Evolutionary conservation across 371 early-diverging fungal species (phyloP).

Genomic region (Mortierella sp.): DNA sequence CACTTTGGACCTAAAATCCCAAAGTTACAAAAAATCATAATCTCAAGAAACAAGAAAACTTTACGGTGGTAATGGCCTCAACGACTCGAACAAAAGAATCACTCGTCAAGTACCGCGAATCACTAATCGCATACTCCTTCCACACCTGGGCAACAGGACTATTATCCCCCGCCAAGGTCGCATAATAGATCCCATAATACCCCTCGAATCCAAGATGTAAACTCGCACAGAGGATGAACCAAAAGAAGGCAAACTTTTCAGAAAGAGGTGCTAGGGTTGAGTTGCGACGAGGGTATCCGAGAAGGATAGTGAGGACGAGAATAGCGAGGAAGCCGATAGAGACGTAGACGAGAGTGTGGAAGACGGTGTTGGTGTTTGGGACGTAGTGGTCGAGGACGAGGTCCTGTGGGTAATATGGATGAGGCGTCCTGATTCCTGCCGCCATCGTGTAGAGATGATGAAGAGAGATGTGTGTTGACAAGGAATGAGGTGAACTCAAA

Average conservation of each 20-base stretch:
- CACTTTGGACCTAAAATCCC: too few relatives aligned
- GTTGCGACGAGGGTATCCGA: conserved; percentile 26
- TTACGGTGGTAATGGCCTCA: conserved; percentile 89
- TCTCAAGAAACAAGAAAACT: conserved; percentile 11
- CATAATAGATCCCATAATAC: conserved; percentile 78
- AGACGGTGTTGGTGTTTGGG: conserved; percentile 58
- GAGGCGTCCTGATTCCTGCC: conserved; percentile 25
- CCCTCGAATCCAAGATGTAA: conserved; percentile 90
- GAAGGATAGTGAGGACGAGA: conserved; percentile 19
- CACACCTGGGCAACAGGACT: conserved; percentile 82
- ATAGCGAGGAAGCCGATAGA: conserved; percentile 39
- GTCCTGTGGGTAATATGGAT: conserved; percentile 70
- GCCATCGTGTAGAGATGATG: conserved; percentile 5
- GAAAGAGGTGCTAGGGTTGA: conserved; percentile 10
- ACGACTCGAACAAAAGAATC: conserved; percentile 82
- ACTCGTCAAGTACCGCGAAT: conserved; percentile 86
- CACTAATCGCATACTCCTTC: conserved; percentile 92
- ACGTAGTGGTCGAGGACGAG: conserved; percentile 64
- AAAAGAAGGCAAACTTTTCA: conserved; percentile 66
- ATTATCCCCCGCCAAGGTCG: conserved; percentile 71
- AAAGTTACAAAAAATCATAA: too few relatives aligned
- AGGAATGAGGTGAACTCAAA: background rate
- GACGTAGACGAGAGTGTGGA: conserved; percentile 53
- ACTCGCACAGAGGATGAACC: conserved; percentile 81
- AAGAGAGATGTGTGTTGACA: background rate